Percentiles rank a stretch among this genome's conserved stretches.
phyloP scores from a whole-genome alignment of 1,284 basidiomycete species.

The Malassezia cuniculi region DNA sequence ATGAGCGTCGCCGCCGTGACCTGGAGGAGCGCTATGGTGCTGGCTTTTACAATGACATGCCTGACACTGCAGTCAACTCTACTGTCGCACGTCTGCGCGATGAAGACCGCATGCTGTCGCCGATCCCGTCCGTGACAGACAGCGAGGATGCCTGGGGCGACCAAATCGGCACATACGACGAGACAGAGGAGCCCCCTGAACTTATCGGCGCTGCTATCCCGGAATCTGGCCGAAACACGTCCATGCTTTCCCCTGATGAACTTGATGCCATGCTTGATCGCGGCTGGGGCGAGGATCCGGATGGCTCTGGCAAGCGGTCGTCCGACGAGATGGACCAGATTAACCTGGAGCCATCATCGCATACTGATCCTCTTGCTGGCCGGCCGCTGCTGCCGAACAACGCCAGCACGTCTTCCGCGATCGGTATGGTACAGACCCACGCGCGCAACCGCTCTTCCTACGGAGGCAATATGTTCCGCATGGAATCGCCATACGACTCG shows the following conservation, averaged over 20 bases:
- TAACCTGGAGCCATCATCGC: no score
- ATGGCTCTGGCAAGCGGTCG: background rate
- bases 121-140: slow-evolving; percentile 19
- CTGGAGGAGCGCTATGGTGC: slow-evolving; percentile 48
- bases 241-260: slow-evolving; percentile 2
- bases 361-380: background rate
- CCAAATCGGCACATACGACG: slow-evolving; percentile 47
- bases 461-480: no score
- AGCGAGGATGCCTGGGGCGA: slow-evolving; percentile 73
- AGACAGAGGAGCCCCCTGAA: slow-evolving; percentile 7
- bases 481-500: slow-evolving; percentile 5
- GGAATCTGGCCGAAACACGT: background rate
- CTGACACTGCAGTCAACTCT: no score
- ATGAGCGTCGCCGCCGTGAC: slow-evolving; percentile 57
- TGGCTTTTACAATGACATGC: slow-evolving; percentile 57
- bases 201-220: slow-evolving; percentile 5
- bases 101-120: slow-evolving; percentile 18
- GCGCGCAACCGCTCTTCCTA: slow-evolving; percentile 15
- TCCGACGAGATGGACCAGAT: slow-evolving; percentile 6
- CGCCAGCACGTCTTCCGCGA: slow-evolving; percentile 6
- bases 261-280: slow-evolving; percentile 7
- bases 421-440: slow-evolving; percentile 4
- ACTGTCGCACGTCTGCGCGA: no score
- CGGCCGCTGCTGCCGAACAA: background rate
- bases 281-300: slow-evolving; percentile 8